phyloP scores from a whole-genome alignment of 1,139 yeast genomes.

The Diutina catenulata region DNA sequence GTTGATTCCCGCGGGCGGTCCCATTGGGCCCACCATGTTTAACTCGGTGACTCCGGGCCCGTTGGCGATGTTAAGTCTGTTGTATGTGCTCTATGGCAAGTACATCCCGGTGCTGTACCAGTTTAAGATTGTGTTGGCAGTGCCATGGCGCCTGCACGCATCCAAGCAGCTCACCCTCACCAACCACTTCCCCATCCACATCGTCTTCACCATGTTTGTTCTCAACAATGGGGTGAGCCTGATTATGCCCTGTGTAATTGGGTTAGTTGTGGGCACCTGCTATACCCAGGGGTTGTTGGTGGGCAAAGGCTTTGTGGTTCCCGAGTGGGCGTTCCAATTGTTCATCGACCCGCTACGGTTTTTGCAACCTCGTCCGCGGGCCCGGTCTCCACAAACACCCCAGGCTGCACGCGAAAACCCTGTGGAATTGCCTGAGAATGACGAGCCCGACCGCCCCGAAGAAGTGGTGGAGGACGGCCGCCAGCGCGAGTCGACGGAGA shows the following conservation, averaged over 20 bases:
- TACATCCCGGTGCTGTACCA: constrained; percentile 51
- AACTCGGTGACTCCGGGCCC: constrained; percentile 47
- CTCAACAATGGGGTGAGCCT: constrained; percentile 44
- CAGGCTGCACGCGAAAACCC: neutral
- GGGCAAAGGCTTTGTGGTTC: constrained; percentile 44
- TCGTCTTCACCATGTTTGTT: constrained; percentile 39
- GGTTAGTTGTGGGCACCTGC: constrained; percentile 49
- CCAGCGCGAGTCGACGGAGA: constrained; percentile 8
- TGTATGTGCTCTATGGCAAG: constrained; percentile 44
- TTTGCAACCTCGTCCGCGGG: constrained; percentile 9
- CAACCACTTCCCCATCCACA: constrained; percentile 47
- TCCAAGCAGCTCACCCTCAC: constrained; percentile 29
- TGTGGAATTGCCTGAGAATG: constrained; percentile 11
- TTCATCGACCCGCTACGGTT: constrained; percentile 15
- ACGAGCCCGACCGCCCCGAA: constrained; percentile 12
- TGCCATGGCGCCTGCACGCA: constrained; percentile 9
- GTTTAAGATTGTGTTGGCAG: constrained; percentile 34
- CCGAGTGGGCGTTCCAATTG: constrained; percentile 12
- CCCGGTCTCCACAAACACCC: constrained; percentile 15
- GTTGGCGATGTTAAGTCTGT: constrained; percentile 45
- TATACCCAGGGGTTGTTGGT: constrained; percentile 46
- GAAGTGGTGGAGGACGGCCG: constrained; percentile 13
- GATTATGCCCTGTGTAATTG: constrained; percentile 39
- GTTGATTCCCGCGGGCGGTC: constrained; percentile 11
- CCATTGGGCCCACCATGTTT: constrained; percentile 16